phyloP scores from a whole-genome alignment of 139 green algal species.

The Chlorella sp. region DNA sequence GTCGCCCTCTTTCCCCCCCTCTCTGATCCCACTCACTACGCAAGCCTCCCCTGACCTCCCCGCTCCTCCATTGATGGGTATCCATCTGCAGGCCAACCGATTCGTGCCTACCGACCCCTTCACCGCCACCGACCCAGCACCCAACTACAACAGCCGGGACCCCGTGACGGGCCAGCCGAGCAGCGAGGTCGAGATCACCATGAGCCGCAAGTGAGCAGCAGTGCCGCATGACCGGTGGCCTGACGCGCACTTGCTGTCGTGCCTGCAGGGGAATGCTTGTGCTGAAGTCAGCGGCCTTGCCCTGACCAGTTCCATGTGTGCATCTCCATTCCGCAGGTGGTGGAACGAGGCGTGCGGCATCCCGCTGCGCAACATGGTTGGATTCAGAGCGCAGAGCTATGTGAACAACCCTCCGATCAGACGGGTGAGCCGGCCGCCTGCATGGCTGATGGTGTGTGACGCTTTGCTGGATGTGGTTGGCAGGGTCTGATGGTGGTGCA shows the following conservation, averaged over 20 bases:
- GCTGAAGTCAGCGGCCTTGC: no score
- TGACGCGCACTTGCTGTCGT: neutral
- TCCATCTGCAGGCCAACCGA: neutral
- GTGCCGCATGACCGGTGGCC: no score
- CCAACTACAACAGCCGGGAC: neutral
- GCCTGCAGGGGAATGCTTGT: no score
- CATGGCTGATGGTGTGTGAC: no score
- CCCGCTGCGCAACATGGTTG: neutral
- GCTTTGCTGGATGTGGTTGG: neutral
- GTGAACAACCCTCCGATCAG: constrained; percentile 2
- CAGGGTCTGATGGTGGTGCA: neutral
- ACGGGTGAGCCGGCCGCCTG: neutral
- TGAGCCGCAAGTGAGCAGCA: constrained; percentile 4
- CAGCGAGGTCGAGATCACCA: constrained; percentile 6
- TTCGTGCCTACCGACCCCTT: neutral
- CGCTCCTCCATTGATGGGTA: neutral
- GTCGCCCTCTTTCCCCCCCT: neutral
- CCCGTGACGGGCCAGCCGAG: neutral
- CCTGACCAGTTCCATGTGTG: no score
- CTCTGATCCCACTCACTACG: neutral
- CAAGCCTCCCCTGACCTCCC: neutral
- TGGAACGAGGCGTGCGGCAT: neutral
- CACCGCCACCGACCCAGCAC: neutral
- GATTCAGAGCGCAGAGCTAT: neutral
- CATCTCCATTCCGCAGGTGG: neutral